Base-by-base conservation (phyloP, 495 filamentous ascomycete genomes). In the Annulohypoxylon nitens region DNA sequence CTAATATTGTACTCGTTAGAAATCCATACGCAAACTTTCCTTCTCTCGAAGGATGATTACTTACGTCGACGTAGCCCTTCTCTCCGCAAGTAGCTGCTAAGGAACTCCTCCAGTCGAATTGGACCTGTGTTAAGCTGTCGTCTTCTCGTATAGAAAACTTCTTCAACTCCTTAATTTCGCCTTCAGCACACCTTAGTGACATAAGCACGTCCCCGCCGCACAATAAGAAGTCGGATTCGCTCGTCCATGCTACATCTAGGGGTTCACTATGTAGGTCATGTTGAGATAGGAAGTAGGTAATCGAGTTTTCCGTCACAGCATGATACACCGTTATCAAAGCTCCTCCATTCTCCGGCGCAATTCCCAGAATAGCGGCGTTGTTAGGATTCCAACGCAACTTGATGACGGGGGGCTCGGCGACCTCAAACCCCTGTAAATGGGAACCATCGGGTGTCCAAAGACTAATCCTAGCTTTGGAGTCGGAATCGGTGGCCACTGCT, bases 381-480 rank as follows among this genome's bases (percentile, higher is more conserved):
- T 81, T 81, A 7, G 85, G 87, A 75, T 87, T 90, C 90, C 90
- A 92, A 34, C 85, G 85, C 34, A 91, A 77, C 65, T 85, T 88
- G 61, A 87, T 82, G 58, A 91, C 81, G 23, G 88, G 86, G 14
- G 85, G 79, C 66, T 85, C 84, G 60, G 84, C 71, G 60, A 80
- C 77, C 74, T 85, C 81, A 70, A 84, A 82, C 54, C 81, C 70
- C 41, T 85, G 80, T 30, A 84, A 61, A 55, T 79, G 75, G 26
- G 75, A 64, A n/a, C 92, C 92, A 51, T 89, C 85, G 6, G 84
- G 81, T 10, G 88, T 86, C 83, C 92, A 93, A 79, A 94, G 87
- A 66, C 87, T 88, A 33, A 93, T 88, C 20, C 88, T 85, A 11
- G 90, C 90, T 60, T 88, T 86, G 64, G 84, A 83, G 34, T 90